These are phyloP conservation scores for Diaporthe ampelina DNA, from an alignment of 2,329 filamentous ascomycete species.

Conservation along the genomic window DNA sequence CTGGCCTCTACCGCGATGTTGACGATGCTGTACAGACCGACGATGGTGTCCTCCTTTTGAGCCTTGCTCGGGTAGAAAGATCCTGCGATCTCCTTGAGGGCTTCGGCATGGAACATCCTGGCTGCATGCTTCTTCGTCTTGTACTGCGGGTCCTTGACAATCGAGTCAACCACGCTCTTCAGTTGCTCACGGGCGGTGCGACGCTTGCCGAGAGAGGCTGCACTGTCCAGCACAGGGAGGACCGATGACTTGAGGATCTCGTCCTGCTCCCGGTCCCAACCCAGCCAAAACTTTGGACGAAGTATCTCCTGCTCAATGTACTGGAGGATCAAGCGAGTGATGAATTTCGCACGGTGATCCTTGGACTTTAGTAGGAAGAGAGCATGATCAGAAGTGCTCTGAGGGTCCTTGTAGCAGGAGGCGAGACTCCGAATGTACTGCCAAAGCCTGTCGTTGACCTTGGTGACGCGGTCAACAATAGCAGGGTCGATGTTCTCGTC, in stretches of 20 bases:
- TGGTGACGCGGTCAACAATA: slow-evolving; percentile 41
- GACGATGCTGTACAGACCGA: slow-evolving; percentile 59
- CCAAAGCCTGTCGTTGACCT: slow-evolving; percentile 50
- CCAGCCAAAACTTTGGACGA: slow-evolving; percentile 51
- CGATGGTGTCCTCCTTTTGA: slow-evolving; percentile 54
- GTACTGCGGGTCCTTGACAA: slow-evolving; percentile 50
- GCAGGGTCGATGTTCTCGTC: slow-evolving; percentile 42
- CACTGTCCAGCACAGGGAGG: slow-evolving; percentile 43
- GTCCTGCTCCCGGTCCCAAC: slow-evolving; percentile 47
- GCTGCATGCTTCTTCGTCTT: slow-evolving; percentile 43
- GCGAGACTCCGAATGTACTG: slow-evolving; percentile 52
- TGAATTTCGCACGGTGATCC: slow-evolving; percentile 51
- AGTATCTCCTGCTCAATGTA: slow-evolving; percentile 54
- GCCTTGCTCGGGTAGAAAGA: slow-evolving; percentile 60
- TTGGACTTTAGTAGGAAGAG: slow-evolving; percentile 51
- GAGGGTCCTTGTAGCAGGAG: slow-evolving; percentile 46
- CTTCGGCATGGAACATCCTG: slow-evolving; percentile 45
- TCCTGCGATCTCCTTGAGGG: slow-evolving; percentile 53
- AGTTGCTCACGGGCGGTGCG: slow-evolving; percentile 54
- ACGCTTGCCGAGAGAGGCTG: slow-evolving; percentile 48
- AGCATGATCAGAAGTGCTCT: slow-evolving; percentile 50
- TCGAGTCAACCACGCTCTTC: slow-evolving; percentile 50
- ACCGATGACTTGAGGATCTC: slow-evolving; percentile 42
- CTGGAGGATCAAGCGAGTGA: slow-evolving; percentile 55
- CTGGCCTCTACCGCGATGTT: slow-evolving; percentile 61